Base-by-base conservation (phyloP, 306 rosid species). In the Begonia peltatifolia region DNA sequence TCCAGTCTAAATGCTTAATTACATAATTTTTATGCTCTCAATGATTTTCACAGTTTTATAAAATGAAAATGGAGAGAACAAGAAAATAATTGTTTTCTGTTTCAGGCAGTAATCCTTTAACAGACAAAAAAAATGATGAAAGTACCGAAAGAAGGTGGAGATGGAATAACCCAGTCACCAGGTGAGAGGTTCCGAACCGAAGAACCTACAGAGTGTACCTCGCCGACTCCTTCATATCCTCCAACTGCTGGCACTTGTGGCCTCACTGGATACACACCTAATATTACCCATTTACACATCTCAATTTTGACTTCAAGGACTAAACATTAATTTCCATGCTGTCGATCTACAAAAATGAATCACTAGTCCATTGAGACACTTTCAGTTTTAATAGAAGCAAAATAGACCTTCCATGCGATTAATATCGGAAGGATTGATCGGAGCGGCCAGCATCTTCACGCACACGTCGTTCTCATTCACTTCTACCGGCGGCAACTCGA, bases 141-240 rank as follows among this genome's bases (percentile, higher is more conserved):
- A 8, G 56, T 65, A 84, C 97, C 97, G 9, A 64, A 84, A 50
- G 93, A 79, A 17, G 95, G 94, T 0, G 94, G 95, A 52, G 82
- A 89, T 4, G 97, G 97, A 72, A 89, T 83, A 63, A 89, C 95
- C 87, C 78, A 72, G 38, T 89, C 97, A 6, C 97, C 95, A 0
- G 85, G 87, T 9, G 65, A 78, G 53, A 85, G 67, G 57, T 61
- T 68, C 5, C 70, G 60, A 13, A 89, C 95, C 0, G 74, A 70
- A 8, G 85, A 63, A 10, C 97, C 97, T 3, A 90, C 86, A 0
- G 76, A 74, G 35, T 72, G 65, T 38, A 90, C 87, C 71, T 82
- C 87, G 67, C 95, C 97, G 2, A 90, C 83, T 35, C 97, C 97
- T 73, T 90, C 97, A 20, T 85, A 69, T 6, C 97, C 97, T 54